Conservation (phyloP, 345 rosid genomes). For the Rubroshorea leprosula region DNA sequence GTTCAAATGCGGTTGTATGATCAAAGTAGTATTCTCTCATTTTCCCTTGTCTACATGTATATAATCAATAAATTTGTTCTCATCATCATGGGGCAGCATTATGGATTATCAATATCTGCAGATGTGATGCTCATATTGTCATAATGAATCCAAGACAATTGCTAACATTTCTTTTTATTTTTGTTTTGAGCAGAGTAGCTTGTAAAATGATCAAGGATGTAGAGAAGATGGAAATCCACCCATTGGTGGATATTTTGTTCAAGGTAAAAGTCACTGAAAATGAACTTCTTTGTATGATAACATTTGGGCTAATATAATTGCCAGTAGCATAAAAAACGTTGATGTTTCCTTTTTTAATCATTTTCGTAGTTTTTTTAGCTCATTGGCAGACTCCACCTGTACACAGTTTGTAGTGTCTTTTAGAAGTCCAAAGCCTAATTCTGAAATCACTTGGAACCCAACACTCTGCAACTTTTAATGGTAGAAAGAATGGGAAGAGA, state of each 20-base stretch:
- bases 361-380: slow-evolving; percentile 20
- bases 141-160: no score
- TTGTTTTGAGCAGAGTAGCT: slow-evolving; percentile 31
- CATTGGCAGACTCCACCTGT: slow-evolving; percentile 26
- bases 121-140: no score
- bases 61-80: no score
- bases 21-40: no score
- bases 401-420: slow-evolving; percentile 20
- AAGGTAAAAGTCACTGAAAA: slow-evolving; percentile 23
- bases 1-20: no score
- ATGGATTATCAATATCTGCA: no score
- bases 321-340: slow-evolving; percentile 20
- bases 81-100: background rate
- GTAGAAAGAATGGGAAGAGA: slow-evolving; percentile 18
- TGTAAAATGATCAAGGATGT: slow-evolving; percentile 26
- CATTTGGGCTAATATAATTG: slow-evolving; percentile 27
- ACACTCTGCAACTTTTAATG: slow-evolving; percentile 14
- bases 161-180: background rate
- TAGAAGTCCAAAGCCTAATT: slow-evolving; percentile 18
- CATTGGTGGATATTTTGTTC: slow-evolving; percentile 17
- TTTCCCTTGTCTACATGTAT: no score
- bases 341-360: slow-evolving; percentile 4
- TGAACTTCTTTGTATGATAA: slow-evolving; percentile 35
- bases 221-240: slow-evolving; percentile 34
- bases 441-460: slow-evolving; percentile 15